phyloP scores from a whole-genome alignment of 371 early-diverging fungal species.

The Catenaria anguillulae region DNA sequence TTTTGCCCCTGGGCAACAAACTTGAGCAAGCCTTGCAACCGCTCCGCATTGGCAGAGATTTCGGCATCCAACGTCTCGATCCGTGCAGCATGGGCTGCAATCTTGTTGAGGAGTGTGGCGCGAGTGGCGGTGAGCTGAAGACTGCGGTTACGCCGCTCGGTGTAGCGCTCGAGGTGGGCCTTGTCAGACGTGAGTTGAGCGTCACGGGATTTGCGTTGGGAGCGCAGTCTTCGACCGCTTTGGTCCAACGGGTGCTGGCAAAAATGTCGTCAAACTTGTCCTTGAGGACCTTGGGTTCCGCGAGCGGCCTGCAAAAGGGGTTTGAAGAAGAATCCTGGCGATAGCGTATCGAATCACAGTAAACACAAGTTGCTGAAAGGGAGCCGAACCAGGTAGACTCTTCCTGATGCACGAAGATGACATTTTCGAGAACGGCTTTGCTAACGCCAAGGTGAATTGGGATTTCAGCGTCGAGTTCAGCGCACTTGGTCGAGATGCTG shows the following conservation, averaged over 20 bases:
- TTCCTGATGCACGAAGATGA: slow-evolving; percentile 99
- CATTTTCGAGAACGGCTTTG: slow-evolving; percentile 89
- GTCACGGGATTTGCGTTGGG: too few relatives aligned
- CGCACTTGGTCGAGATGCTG: slow-evolving; percentile 62
- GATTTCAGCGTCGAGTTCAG: slow-evolving; percentile 78
- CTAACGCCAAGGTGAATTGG: slow-evolving; percentile 78
- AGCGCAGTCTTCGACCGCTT: slow-evolving; percentile 76
- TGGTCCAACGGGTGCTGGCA: slow-evolving; percentile 82
- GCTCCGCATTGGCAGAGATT: too few relatives aligned
- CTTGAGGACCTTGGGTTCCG: slow-evolving; percentile 80
- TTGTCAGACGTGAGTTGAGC: too few relatives aligned
- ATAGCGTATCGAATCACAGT: background rate
- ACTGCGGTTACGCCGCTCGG: too few relatives aligned
- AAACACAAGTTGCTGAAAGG: too few relatives aligned
- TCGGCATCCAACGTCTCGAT: too few relatives aligned
- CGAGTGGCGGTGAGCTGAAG: too few relatives aligned
- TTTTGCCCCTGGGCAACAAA: too few relatives aligned
- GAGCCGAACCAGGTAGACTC: slow-evolving; percentile 79
- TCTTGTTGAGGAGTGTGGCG: too few relatives aligned
- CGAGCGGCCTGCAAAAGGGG: slow-evolving; percentile 57
- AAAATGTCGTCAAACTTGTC: slow-evolving; percentile 99
- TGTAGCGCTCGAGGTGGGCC: too few relatives aligned
- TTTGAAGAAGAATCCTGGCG: background rate
- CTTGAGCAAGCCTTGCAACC: too few relatives aligned
- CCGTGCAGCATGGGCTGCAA: too few relatives aligned